Evolutionary conservation across 2,329 filamentous ascomycete species (phyloP).

Genomic region (Colletotrichum spinosum): DNA sequence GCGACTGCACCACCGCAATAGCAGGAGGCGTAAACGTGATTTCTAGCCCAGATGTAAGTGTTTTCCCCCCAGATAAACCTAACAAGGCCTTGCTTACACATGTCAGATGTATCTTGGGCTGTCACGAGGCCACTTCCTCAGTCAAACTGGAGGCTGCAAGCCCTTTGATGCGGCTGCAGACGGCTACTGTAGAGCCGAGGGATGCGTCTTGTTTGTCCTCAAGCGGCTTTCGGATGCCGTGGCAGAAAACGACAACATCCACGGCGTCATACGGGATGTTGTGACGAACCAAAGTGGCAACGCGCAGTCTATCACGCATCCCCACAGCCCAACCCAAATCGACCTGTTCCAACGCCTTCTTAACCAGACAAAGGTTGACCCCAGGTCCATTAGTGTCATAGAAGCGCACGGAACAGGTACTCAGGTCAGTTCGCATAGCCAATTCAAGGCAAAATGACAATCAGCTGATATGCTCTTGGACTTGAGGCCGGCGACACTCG

Average conservation of each 20-base stretch:
- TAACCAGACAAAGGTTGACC: conserved; percentile 41
- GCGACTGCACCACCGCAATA: conserved; percentile 49
- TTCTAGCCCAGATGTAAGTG: conserved; percentile 21
- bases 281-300: conserved; percentile 57
- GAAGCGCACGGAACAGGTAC: conserved; percentile 59
- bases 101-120: too few species aligned
- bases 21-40: conserved; percentile 55
- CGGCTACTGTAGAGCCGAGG: conserved; percentile 65
- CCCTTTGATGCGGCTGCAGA: conserved; percentile 49
- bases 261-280: conserved; percentile 53
- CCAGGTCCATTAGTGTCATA: conserved; percentile 38
- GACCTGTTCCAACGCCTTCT: conserved; percentile 64
- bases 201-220: conserved; percentile 55
- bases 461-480: too few species aligned
- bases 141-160: conserved; percentile 46
- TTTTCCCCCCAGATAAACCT: conserved; percentile 40
- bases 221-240: conserved; percentile 60
- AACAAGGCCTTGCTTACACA: background rate
- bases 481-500: conserved; percentile 48
- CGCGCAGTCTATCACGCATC: conserved; percentile 44
- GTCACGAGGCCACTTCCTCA: conserved; percentile 41
- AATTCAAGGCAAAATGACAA: too few species aligned
- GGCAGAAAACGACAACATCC: conserved; percentile 57
- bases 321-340: conserved; percentile 38
- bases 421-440: conserved; percentile 39